Evolutionary conservation across 768 basidiomycete species (phyloP), one percentile per base, ranked within the genome.

Genomic region (Trametes coccinea): DNA sequence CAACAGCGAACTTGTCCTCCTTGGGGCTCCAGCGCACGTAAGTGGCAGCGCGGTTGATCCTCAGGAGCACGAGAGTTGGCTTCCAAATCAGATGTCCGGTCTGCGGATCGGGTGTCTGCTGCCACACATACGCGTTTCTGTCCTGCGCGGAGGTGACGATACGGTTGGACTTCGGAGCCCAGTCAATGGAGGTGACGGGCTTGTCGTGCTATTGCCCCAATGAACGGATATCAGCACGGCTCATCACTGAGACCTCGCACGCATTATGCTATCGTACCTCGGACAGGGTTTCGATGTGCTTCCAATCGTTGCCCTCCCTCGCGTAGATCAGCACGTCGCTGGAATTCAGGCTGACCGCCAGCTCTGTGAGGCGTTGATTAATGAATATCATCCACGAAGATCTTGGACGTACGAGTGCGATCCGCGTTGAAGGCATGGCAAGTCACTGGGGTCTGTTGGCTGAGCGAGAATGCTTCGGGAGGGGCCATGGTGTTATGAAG

Each of bases 141-240:
- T 99, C 97, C 73, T 99, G 96, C n/a, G 95, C 96, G 68, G 94
- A 93, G 11, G 97, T 98, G 29, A 99, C 96, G 76, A 99, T 96
- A 47, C 93, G 90, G 77, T 98, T 98, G 49, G 97, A 94, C 67
- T 85, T 84, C 16, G 95, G 95, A 11, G 95, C 97, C 97, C 97
- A 99, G 74, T 98, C 95, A 74, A 99, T 97, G 58, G 94, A 95
- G 2, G 96, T 98, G 77, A 99, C 90, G 60, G 88, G 78, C 77
- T 98, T 98, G 80, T 99, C 97, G 77, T 99, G 97, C 95, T 98
- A 72, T 33, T 43, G 46, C 17, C 49, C 41, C 58, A 22, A 14
- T 1, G 31, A 8, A 29, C 3, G 29, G 7, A 17, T 56, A 52
- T 54, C 30, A 53, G 49, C 44, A 39, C 30, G 22, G 33, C 14